Percentiles rank a stretch among this genome's conserved stretches.
Conservation (phyloP, 129 eudicot genomes). For the Centella asiatica region DNA sequence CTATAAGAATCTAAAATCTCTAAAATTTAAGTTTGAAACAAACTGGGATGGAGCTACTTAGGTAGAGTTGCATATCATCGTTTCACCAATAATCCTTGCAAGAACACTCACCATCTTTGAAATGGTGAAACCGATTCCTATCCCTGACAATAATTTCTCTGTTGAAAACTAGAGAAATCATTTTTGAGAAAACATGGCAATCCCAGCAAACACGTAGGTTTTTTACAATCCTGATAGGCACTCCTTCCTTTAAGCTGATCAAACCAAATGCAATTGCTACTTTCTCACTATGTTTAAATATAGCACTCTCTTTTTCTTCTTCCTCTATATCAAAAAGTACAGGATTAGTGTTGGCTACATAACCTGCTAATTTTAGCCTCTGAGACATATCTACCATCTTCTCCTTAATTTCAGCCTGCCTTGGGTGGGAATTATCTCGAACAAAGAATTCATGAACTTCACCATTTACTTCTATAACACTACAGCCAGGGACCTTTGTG, state of each 20-base stretch:
- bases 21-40: no score
- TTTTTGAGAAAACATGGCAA: slow-evolving; percentile 2
- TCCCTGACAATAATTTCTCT: slow-evolving; percentile 6
- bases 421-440: slow-evolving; percentile 4
- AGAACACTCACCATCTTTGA: slow-evolving; percentile 5
- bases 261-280: slow-evolving; percentile 12
- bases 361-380: slow-evolving; percentile 7
- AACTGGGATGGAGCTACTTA: no score
- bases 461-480: slow-evolving; percentile 6
- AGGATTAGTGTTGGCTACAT: neutral
- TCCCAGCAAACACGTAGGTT: slow-evolving; percentile 5
- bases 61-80: no score
- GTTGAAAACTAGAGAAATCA: neutral
- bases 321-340: slow-evolving; percentile 8
- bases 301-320: slow-evolving; percentile 3
- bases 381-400: slow-evolving; percentile 1
- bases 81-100: slow-evolving; percentile 3
- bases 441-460: slow-evolving; percentile 3
- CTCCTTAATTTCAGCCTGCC: slow-evolving; percentile 8
- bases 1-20: no score
- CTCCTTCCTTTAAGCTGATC: slow-evolving; percentile 6
- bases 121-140: slow-evolving; percentile 3
- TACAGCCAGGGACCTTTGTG: slow-evolving; percentile 2
- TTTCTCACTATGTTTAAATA: slow-evolving; percentile 7
- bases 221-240: slow-evolving; percentile 2